These are phyloP conservation scores for Ceratobasidium sp. DNA, from an alignment of 1,284 basidiomycete species.

Conservation along the genomic window DNA sequence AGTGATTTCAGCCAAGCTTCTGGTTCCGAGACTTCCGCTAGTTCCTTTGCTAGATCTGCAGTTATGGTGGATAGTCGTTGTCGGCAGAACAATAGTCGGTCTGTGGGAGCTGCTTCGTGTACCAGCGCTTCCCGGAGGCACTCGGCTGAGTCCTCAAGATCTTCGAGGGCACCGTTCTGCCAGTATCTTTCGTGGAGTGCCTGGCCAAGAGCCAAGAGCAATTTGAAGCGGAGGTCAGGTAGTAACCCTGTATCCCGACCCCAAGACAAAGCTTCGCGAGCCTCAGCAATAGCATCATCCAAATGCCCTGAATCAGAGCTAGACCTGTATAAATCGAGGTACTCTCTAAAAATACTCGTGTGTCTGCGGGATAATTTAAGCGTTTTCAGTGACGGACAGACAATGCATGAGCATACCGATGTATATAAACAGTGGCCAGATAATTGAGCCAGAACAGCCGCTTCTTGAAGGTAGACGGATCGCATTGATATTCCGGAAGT, in stretches of 20 bases:
- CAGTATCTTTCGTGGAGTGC: constrained; percentile 24
- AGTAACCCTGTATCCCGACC: background rate
- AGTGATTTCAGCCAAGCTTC: constrained; percentile 9
- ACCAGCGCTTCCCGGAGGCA: constrained; percentile 4
- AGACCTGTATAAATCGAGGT: background rate
- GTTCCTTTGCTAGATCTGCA: constrained; percentile 9
- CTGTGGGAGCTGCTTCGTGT: background rate
- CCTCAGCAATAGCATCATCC: constrained; percentile 1
- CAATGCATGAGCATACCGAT: background rate
- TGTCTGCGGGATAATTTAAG: background rate
- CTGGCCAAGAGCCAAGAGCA: constrained; percentile 5
- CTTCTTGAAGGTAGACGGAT: background rate
- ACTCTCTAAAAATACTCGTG: background rate
- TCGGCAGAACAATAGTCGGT: background rate
- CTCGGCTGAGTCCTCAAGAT: constrained; percentile 14
- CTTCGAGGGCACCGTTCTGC: background rate
- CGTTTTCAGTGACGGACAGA: too few species aligned
- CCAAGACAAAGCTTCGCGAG: constrained; percentile 22
- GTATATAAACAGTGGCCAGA: constrained; percentile 8
- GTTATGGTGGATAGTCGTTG: background rate
- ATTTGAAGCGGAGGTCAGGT: background rate
- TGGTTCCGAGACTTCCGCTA: background rate
- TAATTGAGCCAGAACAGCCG: background rate
- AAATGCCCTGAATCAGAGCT: background rate
- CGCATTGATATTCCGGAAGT: background rate